A percentile compares a stretch with the other conserved stretches of the same genome.
These are phyloP conservation scores for Nematodospora valgi DNA, from an alignment of 805 yeast genomes.

Conservation along the genomic window DNA sequence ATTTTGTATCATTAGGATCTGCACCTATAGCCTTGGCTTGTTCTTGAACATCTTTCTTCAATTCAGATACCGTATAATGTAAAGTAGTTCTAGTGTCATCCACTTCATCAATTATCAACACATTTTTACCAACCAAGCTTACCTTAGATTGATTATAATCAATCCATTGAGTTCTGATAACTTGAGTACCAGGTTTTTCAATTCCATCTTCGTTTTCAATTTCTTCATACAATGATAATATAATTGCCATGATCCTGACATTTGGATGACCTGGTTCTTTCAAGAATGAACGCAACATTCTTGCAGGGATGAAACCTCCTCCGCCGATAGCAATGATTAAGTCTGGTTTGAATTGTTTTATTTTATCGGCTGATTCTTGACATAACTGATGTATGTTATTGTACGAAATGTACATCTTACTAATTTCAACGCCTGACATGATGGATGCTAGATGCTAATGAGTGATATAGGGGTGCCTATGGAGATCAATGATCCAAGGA, in stretches of 20 bases:
- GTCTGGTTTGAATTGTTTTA: conserved; percentile 77
- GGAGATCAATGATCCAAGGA: too few relatives aligned
- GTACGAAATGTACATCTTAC: conserved; percentile 72
- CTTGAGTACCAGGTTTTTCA: conserved; percentile 58
- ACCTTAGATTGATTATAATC: conserved; percentile 65
- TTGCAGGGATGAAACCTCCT: conserved; percentile 97
- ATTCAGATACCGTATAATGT: conserved; percentile 73
- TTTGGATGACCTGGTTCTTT: conserved; percentile 86
- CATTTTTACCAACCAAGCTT: conserved; percentile 63
- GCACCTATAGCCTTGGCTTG: conserved; percentile 55
- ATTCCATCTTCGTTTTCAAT: conserved; percentile 56
- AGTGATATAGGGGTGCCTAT: too few relatives aligned
- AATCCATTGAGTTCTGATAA: conserved; percentile 80
- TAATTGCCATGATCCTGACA: conserved; percentile 91
- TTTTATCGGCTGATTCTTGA: conserved; percentile 57
- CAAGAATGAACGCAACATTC: conserved; percentile 89
- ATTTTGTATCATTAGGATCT: conserved; percentile 50
- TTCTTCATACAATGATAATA: conserved; percentile 87
- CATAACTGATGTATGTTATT: conserved; percentile 77
- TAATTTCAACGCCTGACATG: conserved; percentile 23
- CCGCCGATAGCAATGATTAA: conserved; percentile 95
- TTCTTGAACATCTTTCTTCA: conserved; percentile 64
- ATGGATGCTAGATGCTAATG: too few relatives aligned
- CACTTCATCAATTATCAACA: conserved; percentile 77
- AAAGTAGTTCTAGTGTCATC: conserved; percentile 85